Conservation (phyloP, 208 protist genomes). For the Trypanosomatidae sp. region DNA sequence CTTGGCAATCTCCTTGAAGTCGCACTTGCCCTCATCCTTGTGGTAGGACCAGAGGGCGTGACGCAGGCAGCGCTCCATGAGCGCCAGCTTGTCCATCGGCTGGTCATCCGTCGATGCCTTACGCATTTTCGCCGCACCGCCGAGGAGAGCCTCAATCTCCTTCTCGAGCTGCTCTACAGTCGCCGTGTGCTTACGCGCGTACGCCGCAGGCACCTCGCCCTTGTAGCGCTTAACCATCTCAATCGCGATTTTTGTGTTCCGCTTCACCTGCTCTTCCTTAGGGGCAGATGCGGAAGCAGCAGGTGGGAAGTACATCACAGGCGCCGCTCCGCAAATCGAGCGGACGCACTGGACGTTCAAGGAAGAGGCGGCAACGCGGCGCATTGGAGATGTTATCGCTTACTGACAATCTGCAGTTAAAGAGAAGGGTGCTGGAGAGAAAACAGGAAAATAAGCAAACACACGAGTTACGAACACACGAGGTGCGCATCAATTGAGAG, state of each 20-base stretch:
- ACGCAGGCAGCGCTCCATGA: slow-evolving; percentile 92
- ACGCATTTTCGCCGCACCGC: slow-evolving; percentile 71
- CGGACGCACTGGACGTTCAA: slow-evolving; percentile 48
- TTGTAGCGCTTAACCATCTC: slow-evolving; percentile 91
- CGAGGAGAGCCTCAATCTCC: slow-evolving; percentile 90
- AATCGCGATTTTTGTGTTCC: slow-evolving; percentile 90
- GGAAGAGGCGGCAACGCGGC: slow-evolving; percentile 46
- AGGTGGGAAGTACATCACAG: slow-evolving; percentile 86
- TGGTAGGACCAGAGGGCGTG: slow-evolving; percentile 92
- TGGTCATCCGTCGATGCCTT: slow-evolving; percentile 78
- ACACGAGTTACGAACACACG: too few relatives aligned
- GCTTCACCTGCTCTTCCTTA: slow-evolving; percentile 85
- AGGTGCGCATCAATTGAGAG: too few relatives aligned
- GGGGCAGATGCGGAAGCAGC: slow-evolving; percentile 31
- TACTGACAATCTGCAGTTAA: too few relatives aligned
- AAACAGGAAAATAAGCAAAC: too few relatives aligned
- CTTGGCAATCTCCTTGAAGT: slow-evolving; percentile 86
- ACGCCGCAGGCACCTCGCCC: slow-evolving; percentile 67
- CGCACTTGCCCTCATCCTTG: slow-evolving; percentile 87
- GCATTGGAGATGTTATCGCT: too few relatives aligned
- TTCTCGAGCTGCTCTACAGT: slow-evolving; percentile 89
- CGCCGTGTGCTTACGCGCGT: slow-evolving; percentile 76
- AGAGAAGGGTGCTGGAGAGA: too few relatives aligned
- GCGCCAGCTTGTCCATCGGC: slow-evolving; percentile 88
- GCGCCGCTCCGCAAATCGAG: slow-evolving; percentile 79